phyloP scores from a whole-genome alignment of 495 filamentous ascomycete genomes.

The Penicillium robsamsonii region DNA sequence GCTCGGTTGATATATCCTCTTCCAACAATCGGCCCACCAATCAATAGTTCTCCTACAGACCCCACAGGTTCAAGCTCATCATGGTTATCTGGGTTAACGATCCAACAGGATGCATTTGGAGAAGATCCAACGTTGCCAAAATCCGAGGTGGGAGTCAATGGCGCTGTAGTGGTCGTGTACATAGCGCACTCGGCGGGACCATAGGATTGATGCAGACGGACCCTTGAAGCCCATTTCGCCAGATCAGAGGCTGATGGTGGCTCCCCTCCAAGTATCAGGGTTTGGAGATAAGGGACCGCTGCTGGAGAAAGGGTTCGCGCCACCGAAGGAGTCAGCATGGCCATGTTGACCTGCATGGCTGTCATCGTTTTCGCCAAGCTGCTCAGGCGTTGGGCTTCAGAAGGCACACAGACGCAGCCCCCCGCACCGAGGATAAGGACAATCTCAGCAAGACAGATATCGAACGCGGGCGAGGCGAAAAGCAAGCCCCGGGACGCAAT shows the following conservation, averaged over 20 bases:
- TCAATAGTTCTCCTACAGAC: conserved; percentile 49
- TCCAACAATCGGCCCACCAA: conserved; percentile 51
- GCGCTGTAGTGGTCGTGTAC: not conserved
- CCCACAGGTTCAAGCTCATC: conserved; percentile 45
- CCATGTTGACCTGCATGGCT: not conserved
- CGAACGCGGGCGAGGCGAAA: not conserved
- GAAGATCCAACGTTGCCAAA: not conserved
- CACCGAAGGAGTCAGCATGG: not conserved
- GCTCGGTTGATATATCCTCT: conserved; percentile 45
- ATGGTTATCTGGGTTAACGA: conserved; percentile 2
- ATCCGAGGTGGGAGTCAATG: not conserved
- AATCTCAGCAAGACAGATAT: not conserved
- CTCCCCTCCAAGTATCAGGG: not conserved
- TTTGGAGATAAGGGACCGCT: not conserved
- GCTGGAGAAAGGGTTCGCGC: not conserved
- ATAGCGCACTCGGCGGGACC: conserved; percentile 52
- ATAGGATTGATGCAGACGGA: conserved; percentile 24
- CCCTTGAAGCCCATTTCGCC: conserved; percentile 18
- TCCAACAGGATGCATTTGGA: not conserved
- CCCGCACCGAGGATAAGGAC: not conserved
- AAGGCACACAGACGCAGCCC: conserved; percentile 2
- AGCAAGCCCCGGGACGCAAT: not conserved
- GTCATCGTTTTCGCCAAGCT: not conserved
- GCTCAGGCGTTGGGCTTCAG: not conserved
- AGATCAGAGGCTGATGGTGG: conserved; percentile 6